Evolutionary conservation across 768 basidiomycete species (phyloP), one percentile per base, ranked within the genome.

Genomic region (Polyporus arcularius): DNA sequence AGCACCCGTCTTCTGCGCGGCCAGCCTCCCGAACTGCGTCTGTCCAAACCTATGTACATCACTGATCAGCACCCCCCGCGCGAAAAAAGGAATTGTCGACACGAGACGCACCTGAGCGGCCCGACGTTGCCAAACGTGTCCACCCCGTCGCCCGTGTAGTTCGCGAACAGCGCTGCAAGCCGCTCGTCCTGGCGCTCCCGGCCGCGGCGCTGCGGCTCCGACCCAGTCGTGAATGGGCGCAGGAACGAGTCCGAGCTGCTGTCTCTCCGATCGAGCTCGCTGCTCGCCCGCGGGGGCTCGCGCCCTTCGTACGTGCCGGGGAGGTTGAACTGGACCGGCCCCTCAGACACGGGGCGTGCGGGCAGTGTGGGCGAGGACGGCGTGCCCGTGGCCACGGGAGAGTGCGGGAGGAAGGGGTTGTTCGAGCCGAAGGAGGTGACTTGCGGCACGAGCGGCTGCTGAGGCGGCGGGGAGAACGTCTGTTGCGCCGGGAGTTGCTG

Each of bases 121-220:
- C 95, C 95, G 28, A 84, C 64, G 71, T 97, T 97, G 56, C 95
- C 95, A 69, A 96, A 96, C 54, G 95, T 96, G 74, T 98, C 96
- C 73, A 89, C 80, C 1, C 96, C 95, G 67, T 91, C 93, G 57
- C 96, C 94, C n/a, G 79, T 72, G 58, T 88, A 80, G 68, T 89
- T 90, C 18, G 90, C 94, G 65, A 95, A 86, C 67, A 96, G 73
- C 55, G 74, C 76, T 4, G 94, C 94, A 57, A 98, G 82, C 31
- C 85, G 82, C 41, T 81, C 68, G 71, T 91, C 80, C 60, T 83
- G 78, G 38, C 43, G 55, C 50, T 57, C 61, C 4, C 61, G 42
- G 12, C 56, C 61, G 30, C 39, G 52, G 45, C 56, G 55, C 14
- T 42, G 55, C 28, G 60, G 54, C 54, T 62, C 60, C 11, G 38